These are phyloP conservation scores for Datura wrightii DNA, from an alignment of 257 asterid species.

Conservation along the genomic window DNA sequence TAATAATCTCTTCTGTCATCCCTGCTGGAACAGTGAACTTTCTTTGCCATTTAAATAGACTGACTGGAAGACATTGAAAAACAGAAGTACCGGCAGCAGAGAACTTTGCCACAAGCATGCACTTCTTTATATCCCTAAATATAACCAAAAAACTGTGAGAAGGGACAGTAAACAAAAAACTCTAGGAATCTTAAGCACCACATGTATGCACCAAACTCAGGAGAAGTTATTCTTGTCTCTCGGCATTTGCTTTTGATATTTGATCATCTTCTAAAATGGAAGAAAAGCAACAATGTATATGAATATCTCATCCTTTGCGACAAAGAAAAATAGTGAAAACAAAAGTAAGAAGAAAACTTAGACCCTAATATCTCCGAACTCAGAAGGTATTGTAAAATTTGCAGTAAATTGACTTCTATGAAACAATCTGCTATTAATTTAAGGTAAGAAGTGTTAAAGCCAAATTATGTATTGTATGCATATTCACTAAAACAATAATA, in stretches of 20 bases:
- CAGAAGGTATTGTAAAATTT: background rate
- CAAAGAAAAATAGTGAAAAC: slow-evolving; percentile 17
- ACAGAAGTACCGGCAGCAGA: slow-evolving; percentile 70
- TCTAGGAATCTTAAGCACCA: slow-evolving; percentile 19
- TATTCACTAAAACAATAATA: background rate
- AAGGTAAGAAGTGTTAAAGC: background rate
- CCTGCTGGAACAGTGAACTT: slow-evolving; percentile 43
- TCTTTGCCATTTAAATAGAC: slow-evolving; percentile 69
- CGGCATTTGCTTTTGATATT: slow-evolving; percentile 22
- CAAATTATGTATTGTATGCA: background rate
- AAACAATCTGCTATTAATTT: background rate
- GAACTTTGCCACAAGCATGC: slow-evolving; percentile 67
- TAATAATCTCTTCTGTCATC: slow-evolving; percentile 41
- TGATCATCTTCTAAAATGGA: slow-evolving; percentile 2
- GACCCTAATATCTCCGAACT: background rate
- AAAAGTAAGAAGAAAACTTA: background rate
- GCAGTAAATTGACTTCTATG: slow-evolving; percentile 19
- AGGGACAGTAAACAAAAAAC: slow-evolving; percentile 21
- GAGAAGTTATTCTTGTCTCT: slow-evolving; percentile 31
- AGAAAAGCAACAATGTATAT: slow-evolving; percentile 16
- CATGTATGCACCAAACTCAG: slow-evolving; percentile 4
- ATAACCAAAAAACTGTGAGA: slow-evolving; percentile 34
- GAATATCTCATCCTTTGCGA: background rate
- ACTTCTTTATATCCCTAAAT: slow-evolving; percentile 73
- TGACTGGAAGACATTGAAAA: slow-evolving; percentile 64